These are phyloP conservation scores for Spiraea crenata DNA, from an alignment of 331 rosid species.

Conservation along the genomic window DNA sequence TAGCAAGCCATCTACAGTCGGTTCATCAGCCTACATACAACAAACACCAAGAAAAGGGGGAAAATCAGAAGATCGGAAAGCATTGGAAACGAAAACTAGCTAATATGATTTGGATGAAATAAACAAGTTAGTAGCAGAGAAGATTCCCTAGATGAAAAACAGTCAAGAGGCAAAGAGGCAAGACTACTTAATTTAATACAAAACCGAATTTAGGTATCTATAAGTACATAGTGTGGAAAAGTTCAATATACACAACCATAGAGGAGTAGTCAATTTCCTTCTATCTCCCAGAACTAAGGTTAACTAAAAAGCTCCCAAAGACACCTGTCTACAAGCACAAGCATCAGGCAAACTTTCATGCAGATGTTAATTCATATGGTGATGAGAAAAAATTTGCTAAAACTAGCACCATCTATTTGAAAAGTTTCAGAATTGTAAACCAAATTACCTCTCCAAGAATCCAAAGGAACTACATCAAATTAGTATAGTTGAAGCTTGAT, in stretches of 20 bases:
- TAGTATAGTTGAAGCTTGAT: too few relatives aligned
- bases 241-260: not conserved
- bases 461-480: too few relatives aligned
- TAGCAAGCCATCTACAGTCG: slow-evolving; percentile 78
- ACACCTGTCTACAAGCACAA: not conserved
- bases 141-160: not conserved
- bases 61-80: not conserved
- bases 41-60: slow-evolving; percentile 18
- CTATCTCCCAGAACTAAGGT: not conserved
- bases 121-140: not conserved
- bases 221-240: not conserved
- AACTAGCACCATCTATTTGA: too few relatives aligned
- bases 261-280: slow-evolving; percentile 1
- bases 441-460: too few relatives aligned
- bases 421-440: too few relatives aligned
- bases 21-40: slow-evolving; percentile 60
- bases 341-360: not conserved
- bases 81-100: not conserved
- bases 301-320: not conserved
- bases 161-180: not conserved
- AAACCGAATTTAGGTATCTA: not conserved
- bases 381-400: too few relatives aligned
- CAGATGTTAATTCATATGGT: not conserved
- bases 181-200: not conserved
- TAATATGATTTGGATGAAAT: not conserved